Evolutionary conservation across 805 yeast genomes (phyloP).

Genomic region (Saccharomycopsis fibuligera): DNA sequence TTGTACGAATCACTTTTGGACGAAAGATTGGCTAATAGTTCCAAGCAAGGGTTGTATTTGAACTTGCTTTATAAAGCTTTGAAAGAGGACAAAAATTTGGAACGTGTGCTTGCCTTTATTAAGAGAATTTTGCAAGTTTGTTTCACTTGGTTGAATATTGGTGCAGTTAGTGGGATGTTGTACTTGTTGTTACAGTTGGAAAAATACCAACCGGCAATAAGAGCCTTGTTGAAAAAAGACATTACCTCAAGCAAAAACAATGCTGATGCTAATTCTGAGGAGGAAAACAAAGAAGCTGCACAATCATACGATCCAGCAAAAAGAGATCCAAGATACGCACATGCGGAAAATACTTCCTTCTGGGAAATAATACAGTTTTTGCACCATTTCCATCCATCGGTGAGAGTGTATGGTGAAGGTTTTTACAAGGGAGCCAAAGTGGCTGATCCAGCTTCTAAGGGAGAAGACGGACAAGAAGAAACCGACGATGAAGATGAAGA

Average conservation of each 20-base stretch:
- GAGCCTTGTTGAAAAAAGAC: conserved; percentile 52
- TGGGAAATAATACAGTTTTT: conserved; percentile 81
- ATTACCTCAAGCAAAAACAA: conserved; percentile 37
- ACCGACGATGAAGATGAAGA: conserved; percentile 26
- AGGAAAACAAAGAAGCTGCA: conserved; percentile 20
- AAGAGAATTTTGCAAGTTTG: conserved; percentile 86
- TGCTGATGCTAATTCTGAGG: conserved; percentile 29
- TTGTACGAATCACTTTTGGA: conserved; percentile 86
- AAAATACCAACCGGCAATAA: conserved; percentile 57
- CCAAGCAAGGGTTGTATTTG: conserved; percentile 89
- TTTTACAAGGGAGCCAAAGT: conserved; percentile 50
- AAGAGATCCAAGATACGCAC: conserved; percentile 89
- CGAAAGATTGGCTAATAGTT: conserved; percentile 72
- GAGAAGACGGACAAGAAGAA: conserved; percentile 8
- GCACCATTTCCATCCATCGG: conserved; percentile 89
- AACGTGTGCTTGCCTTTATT: conserved; percentile 80
- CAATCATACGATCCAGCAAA: conserved; percentile 69
- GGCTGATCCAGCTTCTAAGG: too few relatives aligned
- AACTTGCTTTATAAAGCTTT: conserved; percentile 80
- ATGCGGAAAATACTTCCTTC: conserved; percentile 71
- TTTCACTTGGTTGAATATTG: conserved; percentile 79
- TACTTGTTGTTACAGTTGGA: conserved; percentile 65
- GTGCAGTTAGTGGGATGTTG: conserved; percentile 81
- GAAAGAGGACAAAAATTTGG: conserved; percentile 56
- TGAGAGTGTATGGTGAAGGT: conserved; percentile 69